A percentile compares a stretch with the other conserved stretches of the same genome.
These are phyloP conservation scores for Nyctanthes arbortristis DNA, from an alignment of 257 asterid species.

Conservation along the genomic window DNA sequence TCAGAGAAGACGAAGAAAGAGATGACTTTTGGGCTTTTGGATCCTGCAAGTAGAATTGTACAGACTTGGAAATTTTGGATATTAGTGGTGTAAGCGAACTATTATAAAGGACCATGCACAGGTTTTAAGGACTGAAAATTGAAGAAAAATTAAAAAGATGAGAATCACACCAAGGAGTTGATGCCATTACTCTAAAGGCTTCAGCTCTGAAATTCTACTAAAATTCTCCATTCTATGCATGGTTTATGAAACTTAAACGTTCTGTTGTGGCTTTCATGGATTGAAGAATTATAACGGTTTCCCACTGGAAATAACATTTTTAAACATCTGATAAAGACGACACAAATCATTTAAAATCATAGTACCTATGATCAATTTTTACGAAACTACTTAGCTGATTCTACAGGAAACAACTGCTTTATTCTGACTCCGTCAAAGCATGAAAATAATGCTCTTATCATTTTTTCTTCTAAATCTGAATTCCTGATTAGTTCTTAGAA, in stretches of 20 bases:
- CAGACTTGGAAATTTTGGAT: conserved; percentile 12
- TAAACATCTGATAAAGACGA: background rate
- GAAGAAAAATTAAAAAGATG: conserved; percentile 6
- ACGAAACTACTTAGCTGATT: background rate
- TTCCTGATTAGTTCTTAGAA: background rate
- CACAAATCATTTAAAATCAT: background rate
- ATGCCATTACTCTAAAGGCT: background rate
- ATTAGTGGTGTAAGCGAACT: background rate
- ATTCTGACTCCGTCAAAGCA: background rate
- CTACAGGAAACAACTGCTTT: conserved; percentile 2
- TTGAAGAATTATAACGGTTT: background rate
- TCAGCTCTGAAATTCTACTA: background rate
- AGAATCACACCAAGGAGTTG: conserved; percentile 6
- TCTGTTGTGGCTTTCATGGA: background rate
- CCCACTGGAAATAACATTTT: background rate
- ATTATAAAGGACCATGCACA: background rate
- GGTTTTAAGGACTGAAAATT: background rate
- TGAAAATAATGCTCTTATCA: background rate
- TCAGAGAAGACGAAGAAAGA: background rate
- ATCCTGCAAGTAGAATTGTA: conserved; percentile 6
- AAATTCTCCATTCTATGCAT: background rate
- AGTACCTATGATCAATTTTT: background rate
- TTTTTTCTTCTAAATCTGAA: background rate
- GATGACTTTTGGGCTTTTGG: background rate
- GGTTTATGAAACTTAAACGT: background rate